Evolutionary conservation across 1,139 yeast genomes (phyloP).

Genomic region (Kodamaea ohmeri): DNA sequence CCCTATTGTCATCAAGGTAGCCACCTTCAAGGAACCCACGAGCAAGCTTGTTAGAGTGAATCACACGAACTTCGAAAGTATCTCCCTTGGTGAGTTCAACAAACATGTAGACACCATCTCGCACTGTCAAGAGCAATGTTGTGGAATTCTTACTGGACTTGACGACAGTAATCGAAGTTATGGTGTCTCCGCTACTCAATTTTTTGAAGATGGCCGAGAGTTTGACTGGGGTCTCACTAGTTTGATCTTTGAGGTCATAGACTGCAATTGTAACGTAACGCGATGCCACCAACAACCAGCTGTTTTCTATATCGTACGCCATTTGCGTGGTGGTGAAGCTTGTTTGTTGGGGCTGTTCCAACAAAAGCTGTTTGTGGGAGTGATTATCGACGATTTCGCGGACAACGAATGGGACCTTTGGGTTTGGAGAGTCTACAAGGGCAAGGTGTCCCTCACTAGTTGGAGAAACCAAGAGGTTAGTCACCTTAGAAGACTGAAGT

Average conservation of each 20-base stretch:
- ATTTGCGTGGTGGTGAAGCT: slow-evolving; percentile 61
- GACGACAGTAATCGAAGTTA: slow-evolving; percentile 53
- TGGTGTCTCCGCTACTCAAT: slow-evolving; percentile 69
- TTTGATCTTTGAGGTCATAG: slow-evolving; percentile 33
- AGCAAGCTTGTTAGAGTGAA: slow-evolving; percentile 63
- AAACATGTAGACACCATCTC: slow-evolving; percentile 62
- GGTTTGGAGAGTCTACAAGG: slow-evolving; percentile 67
- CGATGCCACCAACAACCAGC: slow-evolving; percentile 62
- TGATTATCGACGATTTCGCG: slow-evolving; percentile 20
- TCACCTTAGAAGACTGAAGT: slow-evolving; percentile 41
- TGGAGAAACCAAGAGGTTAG: slow-evolving; percentile 46
- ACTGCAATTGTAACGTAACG: slow-evolving; percentile 65
- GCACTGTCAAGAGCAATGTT: slow-evolving; percentile 47
- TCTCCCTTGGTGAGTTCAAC: slow-evolving; percentile 21
- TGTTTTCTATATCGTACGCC: slow-evolving; percentile 35
- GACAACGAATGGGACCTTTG: slow-evolving; percentile 54
- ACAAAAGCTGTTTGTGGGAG: slow-evolving; percentile 17
- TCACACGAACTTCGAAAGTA: slow-evolving; percentile 24
- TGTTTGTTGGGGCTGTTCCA: slow-evolving; percentile 40
- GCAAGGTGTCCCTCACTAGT: slow-evolving; percentile 28
- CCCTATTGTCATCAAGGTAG: slow-evolving; percentile 37
- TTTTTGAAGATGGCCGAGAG: slow-evolving; percentile 44
- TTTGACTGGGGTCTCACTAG: slow-evolving; percentile 18
- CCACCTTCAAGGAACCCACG: slow-evolving; percentile 83
- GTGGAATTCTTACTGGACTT: slow-evolving; percentile 18